phyloP scores from a whole-genome alignment of 2,329 filamentous ascomycete species.

The Nemania sp. region DNA sequence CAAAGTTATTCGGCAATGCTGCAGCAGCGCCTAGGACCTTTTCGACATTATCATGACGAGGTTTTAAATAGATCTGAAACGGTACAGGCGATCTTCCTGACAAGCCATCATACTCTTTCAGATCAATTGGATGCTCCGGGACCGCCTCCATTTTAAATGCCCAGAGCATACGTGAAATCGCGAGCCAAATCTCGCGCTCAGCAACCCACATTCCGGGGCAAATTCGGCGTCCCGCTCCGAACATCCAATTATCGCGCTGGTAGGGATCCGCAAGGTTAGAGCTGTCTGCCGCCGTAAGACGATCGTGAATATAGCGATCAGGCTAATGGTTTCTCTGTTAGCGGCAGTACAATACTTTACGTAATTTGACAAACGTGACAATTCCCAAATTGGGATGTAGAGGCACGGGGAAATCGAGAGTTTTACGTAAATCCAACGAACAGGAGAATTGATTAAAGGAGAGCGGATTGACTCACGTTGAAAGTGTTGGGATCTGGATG shows the following conservation, averaged over 20 bases:
- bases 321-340: too few species aligned
- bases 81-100: conserved; percentile 20
- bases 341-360: too few species aligned
- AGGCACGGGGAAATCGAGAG: too few species aligned
- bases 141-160: conserved; percentile 36
- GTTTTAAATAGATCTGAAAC: conserved; percentile 15
- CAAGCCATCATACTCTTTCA: conserved; percentile 23
- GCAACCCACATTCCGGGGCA: conserved; percentile 55
- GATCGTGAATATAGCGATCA: conserved; percentile 33
- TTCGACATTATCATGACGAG: conserved; percentile 9
- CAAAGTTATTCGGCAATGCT: too few species aligned
- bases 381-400: too few species aligned
- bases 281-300: conserved; percentile 11
- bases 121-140: conserved; percentile 14
- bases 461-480: conserved; percentile 1
- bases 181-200: conserved; percentile 45
- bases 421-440: too few species aligned
- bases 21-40: too few species aligned
- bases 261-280: conserved; percentile 18
- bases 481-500: conserved; percentile 37
- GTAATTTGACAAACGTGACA: too few species aligned
- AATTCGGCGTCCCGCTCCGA: conserved; percentile 52
- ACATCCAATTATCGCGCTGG: conserved; percentile 45
- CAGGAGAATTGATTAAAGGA: too few species aligned
- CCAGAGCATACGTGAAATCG: conserved; percentile 44